These are phyloP conservation scores for Colletotrichum godetiae DNA, from an alignment of 2,329 filamentous ascomycete genomes.

Conservation along the genomic window DNA sequence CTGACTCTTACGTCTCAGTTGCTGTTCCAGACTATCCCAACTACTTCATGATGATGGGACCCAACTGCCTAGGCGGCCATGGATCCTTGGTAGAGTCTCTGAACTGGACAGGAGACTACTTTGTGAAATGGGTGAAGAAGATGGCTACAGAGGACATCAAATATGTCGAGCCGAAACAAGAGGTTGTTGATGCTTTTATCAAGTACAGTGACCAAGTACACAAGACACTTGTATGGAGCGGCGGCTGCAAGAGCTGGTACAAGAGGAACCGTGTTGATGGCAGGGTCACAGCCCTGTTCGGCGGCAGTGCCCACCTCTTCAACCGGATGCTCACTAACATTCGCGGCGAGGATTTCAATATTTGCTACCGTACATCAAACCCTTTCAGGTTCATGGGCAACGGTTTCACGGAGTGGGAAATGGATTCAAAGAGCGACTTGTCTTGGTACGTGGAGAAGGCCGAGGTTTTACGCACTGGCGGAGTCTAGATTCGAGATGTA, in stretches of 20 bases:
- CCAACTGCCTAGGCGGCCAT: conserved; percentile 33
- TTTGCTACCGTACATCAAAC: conserved; percentile 56
- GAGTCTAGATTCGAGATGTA: neutral
- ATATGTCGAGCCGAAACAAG: conserved; percentile 46
- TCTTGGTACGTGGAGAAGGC: conserved; percentile 41
- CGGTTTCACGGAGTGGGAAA: conserved; percentile 54
- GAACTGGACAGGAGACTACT: conserved; percentile 42
- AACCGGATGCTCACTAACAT: conserved; percentile 49
- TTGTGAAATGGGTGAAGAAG: conserved; percentile 40
- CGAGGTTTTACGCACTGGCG: conserved; percentile 1
- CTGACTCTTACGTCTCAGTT: conserved; percentile 32
- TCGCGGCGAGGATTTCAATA: conserved; percentile 60
- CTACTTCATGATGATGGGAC: conserved; percentile 42
- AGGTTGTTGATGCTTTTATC: conserved; percentile 49
- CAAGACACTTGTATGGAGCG: conserved; percentile 54
- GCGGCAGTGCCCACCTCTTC: conserved; percentile 53
- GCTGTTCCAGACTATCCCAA: conserved; percentile 45
- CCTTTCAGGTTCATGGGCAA: conserved; percentile 60
- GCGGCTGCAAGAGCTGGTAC: conserved; percentile 58
- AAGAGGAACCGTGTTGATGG: conserved; percentile 56
- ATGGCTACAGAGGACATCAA: conserved; percentile 41
- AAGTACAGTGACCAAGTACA: conserved; percentile 55
- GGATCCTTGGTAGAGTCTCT: conserved; percentile 36
- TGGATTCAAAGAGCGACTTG: conserved; percentile 44
- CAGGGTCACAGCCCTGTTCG: conserved; percentile 56